Base-by-base conservation (phyloP, 352 stramenopile genomes). In the Globisporangium megalacanthum region DNA sequence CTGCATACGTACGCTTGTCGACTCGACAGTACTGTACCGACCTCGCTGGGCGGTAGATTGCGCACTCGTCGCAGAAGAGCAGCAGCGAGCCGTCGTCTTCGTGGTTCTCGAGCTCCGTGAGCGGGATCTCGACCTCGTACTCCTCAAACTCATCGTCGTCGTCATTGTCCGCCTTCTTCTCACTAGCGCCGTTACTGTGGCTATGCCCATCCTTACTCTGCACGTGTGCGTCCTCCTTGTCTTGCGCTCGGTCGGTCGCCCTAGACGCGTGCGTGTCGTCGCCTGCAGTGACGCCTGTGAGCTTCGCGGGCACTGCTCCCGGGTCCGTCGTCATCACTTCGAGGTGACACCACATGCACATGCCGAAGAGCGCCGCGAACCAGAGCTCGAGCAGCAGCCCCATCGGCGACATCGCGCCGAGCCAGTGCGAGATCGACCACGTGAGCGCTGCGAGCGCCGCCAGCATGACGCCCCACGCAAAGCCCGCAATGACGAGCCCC, bases 61-160 rank as follows among this genome's bases (percentile, higher is more conserved):
- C 79, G 61, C 85, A 94, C 44, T 86, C 67, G 59, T 94, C 85
- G 52, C 85, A 94, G 58, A 88, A 92, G 15, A 94, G 64, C 7
- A 86, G 68, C 56, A 92, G 63, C 22, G 83, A 83, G 15, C 83
- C 83, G 57, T 92, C 83, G 60, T 92, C 83, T 53, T 88, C 79
- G 17, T 65, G 70, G 55, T 74, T 61, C 56, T 92, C 83, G 47
- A 83, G 82, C 55, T 92, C 79, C 13, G 69, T 56, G 31, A 89
- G 60, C 35, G 75, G 63, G 64, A 92, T 88, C 52, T 87, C 80
- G 20, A 78, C 70, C 41, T 85, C 77, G 33, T 83, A 64, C 35
- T 83, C 70, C 19, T 88, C 66, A 4, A 50, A 31, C 13, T 71
- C 56, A 0, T 73, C 68, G 4, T 54, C 15, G 4, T 51, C 46